Base-by-base conservation (phyloP, 1,139 yeast genomes). In the Pichia cactophila region DNA sequence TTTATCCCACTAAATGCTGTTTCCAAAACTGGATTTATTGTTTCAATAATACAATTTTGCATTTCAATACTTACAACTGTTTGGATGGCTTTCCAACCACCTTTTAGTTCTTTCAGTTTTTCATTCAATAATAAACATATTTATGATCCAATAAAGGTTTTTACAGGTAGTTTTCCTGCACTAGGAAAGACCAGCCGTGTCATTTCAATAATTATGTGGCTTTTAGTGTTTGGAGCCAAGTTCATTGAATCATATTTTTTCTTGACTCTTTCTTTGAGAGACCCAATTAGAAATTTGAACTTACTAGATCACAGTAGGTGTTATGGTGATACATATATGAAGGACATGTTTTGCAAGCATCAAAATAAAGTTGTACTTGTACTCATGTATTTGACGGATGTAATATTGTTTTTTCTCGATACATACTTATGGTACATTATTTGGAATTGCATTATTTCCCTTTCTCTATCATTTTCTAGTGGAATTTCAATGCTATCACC, bases 361-460 rank as follows among this genome's bases (percentile, higher is more conserved):
- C 94, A 86, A 53, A 81, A 89, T 0, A 69, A 68, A 44, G 61
- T 86, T 10, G 71, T 83, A 0, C 64, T 88, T 39, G 68, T 67
- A 0, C 65, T 85, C 44, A 77, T 87, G 63, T 69, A 75, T 39
- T 53, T 82, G 20, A 81, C 90, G 0, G 92, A 87, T 62, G 69
- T 86, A 65, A 74, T 85, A 1, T 69, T 88, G 42, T 88, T 86
- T 62, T 86, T 88, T 60, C 71, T 88, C 52, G 96, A 88, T 60
- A 87, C 96, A 0, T 88, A 88, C 58, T 73, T 88, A 36, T 88
- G 96, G 96, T 88, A 87, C 61, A 82, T 87, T 55, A 78, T 88
- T 44, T 82, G 88, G 73, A 87, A 83, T 61, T 81, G 92, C 50
- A 61, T 83, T 1, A 81, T 87, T 55, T 86, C 95, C 2, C 77